Percentiles rank a stretch among this genome's conserved stretches.
phyloP scores from a whole-genome alignment of 2,329 filamentous ascomycete genomes.

The Trichoderma sp. region DNA sequence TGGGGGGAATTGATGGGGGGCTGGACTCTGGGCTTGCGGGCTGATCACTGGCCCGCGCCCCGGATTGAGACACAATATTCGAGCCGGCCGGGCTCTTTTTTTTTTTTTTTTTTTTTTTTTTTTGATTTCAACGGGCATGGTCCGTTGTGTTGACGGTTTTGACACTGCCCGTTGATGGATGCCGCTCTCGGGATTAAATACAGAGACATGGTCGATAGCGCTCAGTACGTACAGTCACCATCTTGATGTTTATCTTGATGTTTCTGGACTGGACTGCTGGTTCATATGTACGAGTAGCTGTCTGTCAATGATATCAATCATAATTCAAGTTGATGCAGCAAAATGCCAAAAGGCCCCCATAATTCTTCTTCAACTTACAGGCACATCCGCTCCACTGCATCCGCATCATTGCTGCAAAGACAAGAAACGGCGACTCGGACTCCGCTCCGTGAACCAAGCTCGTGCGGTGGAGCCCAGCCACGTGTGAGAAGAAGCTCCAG shows the following conservation, averaged over 20 bases:
- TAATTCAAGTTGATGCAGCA: background rate
- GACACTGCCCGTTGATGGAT: background rate
- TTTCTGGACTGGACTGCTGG: background rate
- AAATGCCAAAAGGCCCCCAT: background rate
- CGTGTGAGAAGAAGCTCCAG: background rate
- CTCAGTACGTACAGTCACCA: background rate
- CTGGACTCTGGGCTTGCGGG: background rate
- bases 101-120: no score
- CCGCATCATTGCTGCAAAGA: background rate
- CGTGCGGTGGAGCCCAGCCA: background rate
- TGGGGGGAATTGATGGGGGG: no score
- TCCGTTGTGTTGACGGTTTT: background rate
- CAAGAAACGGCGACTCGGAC: background rate
- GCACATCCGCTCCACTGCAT: background rate
- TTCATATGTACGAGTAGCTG: background rate
- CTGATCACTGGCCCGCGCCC: conserved; percentile 7
- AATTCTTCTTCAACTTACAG: background rate
- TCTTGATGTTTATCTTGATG: background rate
- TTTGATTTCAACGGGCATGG: background rate
- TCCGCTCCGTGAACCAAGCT: background rate
- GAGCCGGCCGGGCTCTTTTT: background rate
- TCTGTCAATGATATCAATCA: no score
- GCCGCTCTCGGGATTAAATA: background rate
- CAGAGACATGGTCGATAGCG: background rate
- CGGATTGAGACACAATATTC: conserved; percentile 18